Evolutionary conservation across 2,329 filamentous ascomycete genomes (phyloP), one percentile per base, ranked within the genome.

Genomic region (Colletotrichum endophyticum): DNA sequence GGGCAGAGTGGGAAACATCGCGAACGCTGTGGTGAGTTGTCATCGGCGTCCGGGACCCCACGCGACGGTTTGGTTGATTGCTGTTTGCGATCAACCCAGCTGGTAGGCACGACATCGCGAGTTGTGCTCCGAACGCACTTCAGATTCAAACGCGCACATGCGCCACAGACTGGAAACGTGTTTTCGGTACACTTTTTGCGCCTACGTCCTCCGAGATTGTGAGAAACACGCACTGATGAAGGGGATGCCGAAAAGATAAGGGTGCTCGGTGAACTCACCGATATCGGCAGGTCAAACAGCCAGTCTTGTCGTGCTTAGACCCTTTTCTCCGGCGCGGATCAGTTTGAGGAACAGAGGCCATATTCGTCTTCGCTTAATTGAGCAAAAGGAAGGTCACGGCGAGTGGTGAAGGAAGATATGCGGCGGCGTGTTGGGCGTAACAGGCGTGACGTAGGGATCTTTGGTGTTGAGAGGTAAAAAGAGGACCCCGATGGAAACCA

Each of bases 111-210:
- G 8, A 78, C 67, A 16, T 78, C 64, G 36, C 76, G 77, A 39
- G 70, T 30, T 11, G 76, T 39, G n/a, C 62, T 30, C 16, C 77
- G 77, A 4, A 78, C 59, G 15, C 77, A 78, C 49, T 72, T 70
- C 39, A 78, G 30, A 34, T 78, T 78, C 64, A 78, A 28, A 8
- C 77, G 76, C 19, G 66, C 57, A 6, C 77, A 78, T 9, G 77
- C 49, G 9, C 77, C 77, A 12, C 77, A 78, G 16, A 64, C 25
- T 5, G 77, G 77, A 25, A 78, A 78, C 2, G 70, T 76, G 16
- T 78, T 78, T 12, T 78, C 76, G 44, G 66, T 69, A 63, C 77
- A 78, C 53, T 78, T 78, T 49, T 78, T 78, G 16, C 76, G 70
- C 19, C 77, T 78, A 16, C 8, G 22, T 34, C 25, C 36, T 19